Evolutionary conservation across 2,329 filamentous ascomycete genomes (phyloP), one percentile per base, ranked within the genome.

Genomic region (Didymosphaeria variabile): DNA sequence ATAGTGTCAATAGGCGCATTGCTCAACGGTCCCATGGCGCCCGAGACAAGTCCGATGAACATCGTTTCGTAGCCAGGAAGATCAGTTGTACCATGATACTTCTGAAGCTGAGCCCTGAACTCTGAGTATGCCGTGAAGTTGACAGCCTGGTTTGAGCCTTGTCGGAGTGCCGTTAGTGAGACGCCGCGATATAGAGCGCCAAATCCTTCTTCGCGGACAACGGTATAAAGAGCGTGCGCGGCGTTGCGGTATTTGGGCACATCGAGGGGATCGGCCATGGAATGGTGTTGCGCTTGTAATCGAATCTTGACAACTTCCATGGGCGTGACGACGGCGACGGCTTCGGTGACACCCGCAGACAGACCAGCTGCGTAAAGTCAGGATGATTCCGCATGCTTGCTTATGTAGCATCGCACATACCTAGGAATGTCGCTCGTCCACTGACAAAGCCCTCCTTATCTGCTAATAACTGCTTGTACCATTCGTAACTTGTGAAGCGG

Each of bases 271-370:
- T 99, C 95, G 52, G 95, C 93, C 90, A 99, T 95, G 77, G 89
- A 93, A 87, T 99, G 95, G 83, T 97, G 92, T 82, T 99, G 95
- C 5, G 94, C 94, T 85, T 99, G 95, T 70, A 99, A 87, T 52
- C 95, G 91, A 77, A 99, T 99, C 87, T 99, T 99, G 81, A 99
- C 88, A 64, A 99, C 95, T 83, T 99, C 95, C 95, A 99, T 99
- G 6, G 95, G 95, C 32, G 94, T 97, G 59, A 99, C 95, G 55
- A 99, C 92, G 52, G 92, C 90, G 47, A 99, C 94, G 67, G 95
- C 95, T 86, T 99, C 95, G 21, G 95, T 98, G 19, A 99, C 89
- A 80, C 95, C 95, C 29, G 95, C 95, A 26, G 91, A 88, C 49
- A 99, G 89, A 75, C 95, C 95, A 71, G 95, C 92, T 89, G 66